A percentile compares a stretch with the other conserved stretches of the same genome.
phyloP scores from a whole-genome alignment of 2,329 filamentous ascomycete genomes.

The Aspergillus bombycis region DNA sequence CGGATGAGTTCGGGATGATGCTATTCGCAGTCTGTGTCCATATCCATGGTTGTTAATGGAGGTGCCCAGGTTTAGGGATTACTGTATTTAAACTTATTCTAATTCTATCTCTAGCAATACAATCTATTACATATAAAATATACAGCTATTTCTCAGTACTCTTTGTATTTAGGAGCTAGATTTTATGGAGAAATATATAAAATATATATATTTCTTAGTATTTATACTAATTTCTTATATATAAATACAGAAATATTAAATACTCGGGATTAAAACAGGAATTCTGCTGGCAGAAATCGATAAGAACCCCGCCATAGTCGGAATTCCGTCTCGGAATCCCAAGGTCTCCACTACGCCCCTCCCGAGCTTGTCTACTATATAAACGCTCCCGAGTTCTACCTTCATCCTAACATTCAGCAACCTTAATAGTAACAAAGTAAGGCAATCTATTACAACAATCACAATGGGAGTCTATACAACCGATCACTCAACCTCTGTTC shows the following conservation, averaged over 20 bases:
- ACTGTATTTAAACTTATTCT: too few relatives aligned
- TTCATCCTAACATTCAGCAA: neutral
- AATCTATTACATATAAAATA: too few relatives aligned
- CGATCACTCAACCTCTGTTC: slow-evolving; percentile 42
- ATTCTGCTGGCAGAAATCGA: too few relatives aligned
- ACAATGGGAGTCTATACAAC: slow-evolving; percentile 39
- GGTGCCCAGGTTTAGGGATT: too few relatives aligned
- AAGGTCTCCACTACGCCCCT: neutral
- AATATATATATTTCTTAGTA: too few relatives aligned
- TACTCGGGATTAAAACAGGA: too few relatives aligned
- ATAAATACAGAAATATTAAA: too few relatives aligned
- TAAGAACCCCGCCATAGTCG: neutral
- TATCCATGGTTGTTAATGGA: slow-evolving; percentile 31
- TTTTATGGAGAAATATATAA: too few relatives aligned
- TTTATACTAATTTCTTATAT: too few relatives aligned
- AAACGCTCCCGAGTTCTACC: neutral
- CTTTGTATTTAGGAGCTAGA: too few relatives aligned
- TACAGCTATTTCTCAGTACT: too few relatives aligned
- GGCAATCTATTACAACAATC: neutral
- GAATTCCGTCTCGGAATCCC: slow-evolving; percentile 2
- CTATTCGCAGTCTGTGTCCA: slow-evolving; percentile 47
- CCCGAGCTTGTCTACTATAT: neutral
- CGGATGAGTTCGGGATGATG: slow-evolving; percentile 60
- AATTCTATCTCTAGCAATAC: too few relatives aligned
- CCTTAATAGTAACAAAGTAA: neutral